Evolutionary conservation across 2,329 filamentous ascomycete species (phyloP).

Genomic region (Fusarium paranaense): DNA sequence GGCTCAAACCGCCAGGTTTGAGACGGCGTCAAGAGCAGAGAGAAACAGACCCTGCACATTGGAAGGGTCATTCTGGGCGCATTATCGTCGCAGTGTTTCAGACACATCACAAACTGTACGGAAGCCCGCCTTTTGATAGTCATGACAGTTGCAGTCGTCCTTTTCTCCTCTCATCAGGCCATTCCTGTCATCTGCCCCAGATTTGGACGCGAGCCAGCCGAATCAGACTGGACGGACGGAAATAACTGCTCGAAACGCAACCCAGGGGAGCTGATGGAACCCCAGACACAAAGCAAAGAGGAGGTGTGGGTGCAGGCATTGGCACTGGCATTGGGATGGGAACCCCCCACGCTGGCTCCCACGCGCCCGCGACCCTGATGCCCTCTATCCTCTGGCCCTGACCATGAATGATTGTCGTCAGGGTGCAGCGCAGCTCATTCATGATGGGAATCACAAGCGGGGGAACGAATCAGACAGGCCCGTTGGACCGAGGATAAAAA

Average conservation of each 20-base stretch:
- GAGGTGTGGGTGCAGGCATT: neutral
- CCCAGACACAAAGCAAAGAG: slow-evolving; percentile 16
- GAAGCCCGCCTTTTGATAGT: slow-evolving; percentile 13
- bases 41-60: neutral
- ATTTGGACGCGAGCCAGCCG: neutral
- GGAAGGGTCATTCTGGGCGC: neutral
- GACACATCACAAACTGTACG: slow-evolving; percentile 7
- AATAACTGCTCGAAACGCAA: slow-evolving; percentile 32
- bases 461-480: neutral
- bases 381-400: neutral
- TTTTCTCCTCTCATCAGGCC: slow-evolving; percentile 23
- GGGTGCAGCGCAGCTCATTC: slow-evolving; percentile 8
- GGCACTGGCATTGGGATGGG: neutral
- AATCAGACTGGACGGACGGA: slow-evolving; percentile 26
- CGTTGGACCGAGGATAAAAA: slow-evolving; percentile 7
- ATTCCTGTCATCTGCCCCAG: slow-evolving; percentile 20
- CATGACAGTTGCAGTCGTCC: slow-evolving; percentile 10
- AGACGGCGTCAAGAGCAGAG: neutral
- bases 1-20: neutral
- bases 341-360: slow-evolving; percentile 30
- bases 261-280: slow-evolving; percentile 25
- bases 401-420: neutral
- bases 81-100: slow-evolving; percentile 1
- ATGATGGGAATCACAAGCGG: neutral
- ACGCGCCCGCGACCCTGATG: slow-evolving; percentile 22